These are phyloP conservation scores for Chaetomium globosum DNA, from an alignment of 2,329 filamentous ascomycete species.

Conservation along the genomic window DNA sequence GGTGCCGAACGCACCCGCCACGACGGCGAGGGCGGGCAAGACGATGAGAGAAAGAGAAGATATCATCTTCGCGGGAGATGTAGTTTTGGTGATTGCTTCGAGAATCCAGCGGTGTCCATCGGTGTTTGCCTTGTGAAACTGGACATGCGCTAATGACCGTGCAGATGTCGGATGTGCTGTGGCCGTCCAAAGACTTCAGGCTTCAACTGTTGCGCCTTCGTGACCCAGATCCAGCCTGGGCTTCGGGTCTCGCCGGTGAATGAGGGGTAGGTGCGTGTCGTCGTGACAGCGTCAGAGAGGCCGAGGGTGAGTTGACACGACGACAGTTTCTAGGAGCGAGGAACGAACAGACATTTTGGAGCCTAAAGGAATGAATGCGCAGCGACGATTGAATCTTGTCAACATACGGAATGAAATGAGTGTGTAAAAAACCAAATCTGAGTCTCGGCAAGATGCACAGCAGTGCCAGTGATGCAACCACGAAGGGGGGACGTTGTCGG, in stretches of 20 bases:
- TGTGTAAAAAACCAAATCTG: background rate
- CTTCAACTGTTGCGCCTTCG: too few species aligned
- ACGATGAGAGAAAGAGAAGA: background rate
- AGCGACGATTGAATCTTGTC: background rate
- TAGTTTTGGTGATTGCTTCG: background rate
- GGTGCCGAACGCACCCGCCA: constrained; percentile 30
- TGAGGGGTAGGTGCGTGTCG: background rate
- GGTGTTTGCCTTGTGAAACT: too few species aligned
- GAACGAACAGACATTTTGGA: background rate
- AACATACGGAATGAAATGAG: background rate
- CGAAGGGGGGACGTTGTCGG: too few species aligned
- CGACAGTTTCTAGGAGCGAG: background rate
- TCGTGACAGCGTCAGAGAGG: background rate
- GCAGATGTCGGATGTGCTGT: too few species aligned
- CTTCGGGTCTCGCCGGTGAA: background rate
- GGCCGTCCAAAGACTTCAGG: too few species aligned
- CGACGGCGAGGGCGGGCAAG: background rate
- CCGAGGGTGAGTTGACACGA: background rate
- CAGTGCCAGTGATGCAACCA: too few species aligned
- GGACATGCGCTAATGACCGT: too few species aligned
- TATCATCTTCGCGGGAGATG: background rate
- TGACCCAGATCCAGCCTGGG: background rate
- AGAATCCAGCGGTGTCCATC: background rate
- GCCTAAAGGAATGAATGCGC: background rate
- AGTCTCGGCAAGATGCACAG: too few species aligned